Base-by-base conservation (phyloP, 2,329 filamentous ascomycete genomes). In the Neofusicoccum sp. region DNA sequence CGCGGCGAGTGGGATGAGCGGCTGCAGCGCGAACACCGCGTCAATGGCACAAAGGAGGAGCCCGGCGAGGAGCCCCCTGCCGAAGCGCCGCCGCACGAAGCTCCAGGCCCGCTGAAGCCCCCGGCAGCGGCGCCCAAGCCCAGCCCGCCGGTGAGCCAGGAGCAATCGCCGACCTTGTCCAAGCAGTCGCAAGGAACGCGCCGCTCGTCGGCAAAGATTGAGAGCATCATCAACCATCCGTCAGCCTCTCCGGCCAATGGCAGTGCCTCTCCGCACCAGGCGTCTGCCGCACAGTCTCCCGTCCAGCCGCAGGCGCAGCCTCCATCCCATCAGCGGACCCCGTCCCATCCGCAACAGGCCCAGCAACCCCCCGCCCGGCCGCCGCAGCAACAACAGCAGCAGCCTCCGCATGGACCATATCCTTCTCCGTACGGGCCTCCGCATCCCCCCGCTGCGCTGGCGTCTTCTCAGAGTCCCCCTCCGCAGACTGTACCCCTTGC, bases 1-100 rank as follows among this genome's bases (percentile, higher is more conserved):
- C 80, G 82, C 68, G 84, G 83, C 45, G 79, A 82, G 58, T 80
- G 78, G 73, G 81, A 85, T 63, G 77, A 82, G 26, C 68, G 70
- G 60, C 61, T 77, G 60, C 62, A 60, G 40, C 38, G 47, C 16
- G 64, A 63, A 30, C 68, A 71, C 34, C 65, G 59, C 26, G 65
- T 65, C 20, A 71, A 68, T 54, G 64, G 65, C 14, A 68, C 63
- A 7, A 72, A 68, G 20, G 57, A 60, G 6, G 57, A 30, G 6
- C 6, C 45, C 4, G 38, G 24, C 43, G 43, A 28, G 9, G 36
- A 31, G n/a, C 51, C 38, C 14, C 11, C 51, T n/a, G 41, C 59
- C 7, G 44, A 61, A 24, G 43, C 38, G 48, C 41, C 51, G 49
- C 38, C 33, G 58, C 47, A 54, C 40, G 58, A 54, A 24, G 47